A percentile compares a stretch with the other conserved stretches of the same genome.
phyloP scores from a whole-genome alignment of 2,329 filamentous ascomycete genomes.

The Zymoseptoria pseudotritici region DNA sequence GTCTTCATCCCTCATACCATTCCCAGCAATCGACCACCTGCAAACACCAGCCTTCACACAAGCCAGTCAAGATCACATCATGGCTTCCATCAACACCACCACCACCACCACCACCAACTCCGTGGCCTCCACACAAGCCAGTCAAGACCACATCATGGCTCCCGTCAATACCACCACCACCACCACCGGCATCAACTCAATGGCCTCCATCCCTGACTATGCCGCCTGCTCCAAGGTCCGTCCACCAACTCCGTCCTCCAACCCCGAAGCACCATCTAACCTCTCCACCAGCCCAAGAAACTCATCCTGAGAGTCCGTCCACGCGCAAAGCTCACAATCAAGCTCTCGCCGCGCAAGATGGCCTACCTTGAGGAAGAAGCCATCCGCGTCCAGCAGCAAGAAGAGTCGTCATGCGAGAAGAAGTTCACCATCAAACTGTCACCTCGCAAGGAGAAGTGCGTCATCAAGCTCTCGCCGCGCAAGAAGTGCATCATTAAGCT shows the following conservation, averaged over 20 bases:
- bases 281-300: not conserved
- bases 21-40: not conserved
- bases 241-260: not conserved
- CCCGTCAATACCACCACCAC: not conserved
- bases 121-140: not conserved
- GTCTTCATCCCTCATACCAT: not conserved
- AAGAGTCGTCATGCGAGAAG: not conserved
- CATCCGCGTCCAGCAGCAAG: not conserved
- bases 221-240: not conserved
- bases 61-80: not conserved
- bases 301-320: not conserved
- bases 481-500: not conserved
- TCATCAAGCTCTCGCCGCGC: not conserved
- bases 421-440: not conserved
- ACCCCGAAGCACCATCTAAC: not conserved
- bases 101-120: not conserved
- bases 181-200: not conserved
- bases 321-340: not conserved
- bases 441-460: not conserved
- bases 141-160: not conserved
- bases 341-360: not conserved
- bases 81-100: not conserved
- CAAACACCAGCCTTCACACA: not conserved
- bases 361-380: not conserved
- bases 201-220: not conserved